Conservation (phyloP, 257 asterid genomes). For the Solanum medicagineum region DNA sequence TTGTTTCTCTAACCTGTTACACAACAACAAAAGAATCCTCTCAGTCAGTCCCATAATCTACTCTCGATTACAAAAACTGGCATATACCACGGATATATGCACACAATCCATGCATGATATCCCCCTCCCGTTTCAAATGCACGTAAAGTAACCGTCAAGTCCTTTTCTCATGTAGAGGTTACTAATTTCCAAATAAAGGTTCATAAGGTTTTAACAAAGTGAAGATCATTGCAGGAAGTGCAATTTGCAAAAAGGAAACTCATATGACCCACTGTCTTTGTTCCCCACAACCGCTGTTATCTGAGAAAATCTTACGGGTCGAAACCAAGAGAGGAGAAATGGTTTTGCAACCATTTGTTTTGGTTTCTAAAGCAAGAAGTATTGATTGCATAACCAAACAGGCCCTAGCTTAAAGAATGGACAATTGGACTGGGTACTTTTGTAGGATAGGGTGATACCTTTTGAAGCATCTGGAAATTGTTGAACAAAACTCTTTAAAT, state of each 20-base stretch:
- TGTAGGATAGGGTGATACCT: conserved; percentile 28
- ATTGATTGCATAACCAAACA: not conserved
- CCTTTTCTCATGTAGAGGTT: not conserved
- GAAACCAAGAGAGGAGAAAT: not conserved
- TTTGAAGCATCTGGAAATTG: conserved; percentile 64
- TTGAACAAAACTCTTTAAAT: conserved; percentile 51
- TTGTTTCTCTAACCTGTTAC: not conserved
- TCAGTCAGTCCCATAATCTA: not conserved
- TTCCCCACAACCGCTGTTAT: not conserved
- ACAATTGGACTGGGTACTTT: not conserved
- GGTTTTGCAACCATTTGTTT: not conserved
- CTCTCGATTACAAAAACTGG: not conserved
- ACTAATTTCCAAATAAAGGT: not conserved
- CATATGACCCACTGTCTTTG: not conserved
- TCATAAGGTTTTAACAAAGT: not conserved
- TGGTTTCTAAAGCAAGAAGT: not conserved
- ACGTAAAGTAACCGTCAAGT: not conserved
- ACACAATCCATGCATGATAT: not conserved
- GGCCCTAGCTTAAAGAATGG: not conserved
- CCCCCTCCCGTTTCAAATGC: not conserved
- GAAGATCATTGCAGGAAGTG: not conserved
- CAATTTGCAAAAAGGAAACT: not conserved
- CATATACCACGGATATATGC: not conserved
- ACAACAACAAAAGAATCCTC: not conserved
- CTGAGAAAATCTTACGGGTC: not conserved